Percentiles rank a stretch among this genome's conserved stretches.
phyloP scores from a whole-genome alignment of 169 alveolate genomes.

The Hepatocystis sp. region DNA sequence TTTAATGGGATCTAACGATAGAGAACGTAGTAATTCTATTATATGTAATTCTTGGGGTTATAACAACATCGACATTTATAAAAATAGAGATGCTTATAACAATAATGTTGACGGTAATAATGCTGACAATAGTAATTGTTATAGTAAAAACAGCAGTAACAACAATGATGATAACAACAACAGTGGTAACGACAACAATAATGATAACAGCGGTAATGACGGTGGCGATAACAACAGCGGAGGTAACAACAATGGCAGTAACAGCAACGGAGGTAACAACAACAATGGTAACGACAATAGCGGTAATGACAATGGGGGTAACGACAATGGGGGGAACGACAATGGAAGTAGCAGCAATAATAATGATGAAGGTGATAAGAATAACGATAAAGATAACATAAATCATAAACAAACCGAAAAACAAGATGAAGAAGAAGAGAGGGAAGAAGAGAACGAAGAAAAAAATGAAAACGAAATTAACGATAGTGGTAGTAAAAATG shows the following conservation, averaged over 20 bases:
- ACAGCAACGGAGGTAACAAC: background rate
- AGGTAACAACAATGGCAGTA: background rate
- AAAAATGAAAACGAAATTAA: background rate
- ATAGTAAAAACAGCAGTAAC: background rate
- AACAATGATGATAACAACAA: background rate
- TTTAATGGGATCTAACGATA: no score
- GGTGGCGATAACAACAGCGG: background rate
- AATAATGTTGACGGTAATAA: background rate
- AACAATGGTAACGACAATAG: slow-evolving; percentile 14
- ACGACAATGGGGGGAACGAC: slow-evolving; percentile 8
- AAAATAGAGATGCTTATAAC: slow-evolving; percentile 27
- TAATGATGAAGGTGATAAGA: background rate
- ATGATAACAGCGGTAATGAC: background rate
- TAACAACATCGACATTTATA: slow-evolving; percentile 19
- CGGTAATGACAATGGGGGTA: slow-evolving; percentile 5
- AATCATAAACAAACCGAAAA: background rate
- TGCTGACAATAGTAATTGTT: background rate
- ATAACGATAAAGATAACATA: slow-evolving; percentile 4
- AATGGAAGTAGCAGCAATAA: background rate
- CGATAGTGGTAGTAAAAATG: background rate
- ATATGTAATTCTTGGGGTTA: slow-evolving; percentile 28
- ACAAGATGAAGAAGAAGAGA: background rate
- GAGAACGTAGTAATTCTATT: no score
- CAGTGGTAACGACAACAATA: background rate
- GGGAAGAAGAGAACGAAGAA: slow-evolving; percentile 8